phyloP scores from a whole-genome alignment of 2,329 filamentous ascomycete species.

The Colletotrichum falcatum region DNA sequence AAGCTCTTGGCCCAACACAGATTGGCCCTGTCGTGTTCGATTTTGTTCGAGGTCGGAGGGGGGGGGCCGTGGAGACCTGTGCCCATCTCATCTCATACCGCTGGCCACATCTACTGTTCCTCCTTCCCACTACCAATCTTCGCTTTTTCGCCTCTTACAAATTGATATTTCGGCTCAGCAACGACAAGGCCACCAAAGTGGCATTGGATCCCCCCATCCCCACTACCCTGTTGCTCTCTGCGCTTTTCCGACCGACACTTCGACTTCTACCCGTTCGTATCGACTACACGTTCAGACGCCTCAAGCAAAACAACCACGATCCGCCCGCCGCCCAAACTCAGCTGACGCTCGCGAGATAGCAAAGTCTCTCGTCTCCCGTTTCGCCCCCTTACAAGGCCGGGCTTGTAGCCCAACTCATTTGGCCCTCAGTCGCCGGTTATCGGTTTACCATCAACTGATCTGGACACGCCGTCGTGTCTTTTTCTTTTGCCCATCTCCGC shows the following conservation, averaged over 20 bases:
- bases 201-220: not conserved
- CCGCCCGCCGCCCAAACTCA: not conserved
- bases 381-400: not conserved
- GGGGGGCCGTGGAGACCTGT: constrained; percentile 14
- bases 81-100: constrained; percentile 1
- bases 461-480: not conserved
- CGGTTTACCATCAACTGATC: not conserved
- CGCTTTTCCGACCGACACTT: not conserved
- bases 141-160: not conserved
- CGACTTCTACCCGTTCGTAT: not conserved
- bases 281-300: not conserved
- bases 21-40: constrained; percentile 31
- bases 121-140: not conserved
- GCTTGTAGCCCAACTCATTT: not conserved
- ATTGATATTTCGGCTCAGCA: not conserved
- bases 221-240: not conserved
- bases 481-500: constrained; percentile 3
- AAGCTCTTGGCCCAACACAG: constrained; percentile 12
- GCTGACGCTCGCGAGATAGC: not conserved
- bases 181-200: not conserved
- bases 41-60: constrained; percentile 24
- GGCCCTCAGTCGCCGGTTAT: not conserved
- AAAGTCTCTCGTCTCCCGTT: not conserved
- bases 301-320: not conserved
- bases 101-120: not conserved